Base-by-base conservation (phyloP, 768 basidiomycete genomes). In the Tricholomella constricta region DNA sequence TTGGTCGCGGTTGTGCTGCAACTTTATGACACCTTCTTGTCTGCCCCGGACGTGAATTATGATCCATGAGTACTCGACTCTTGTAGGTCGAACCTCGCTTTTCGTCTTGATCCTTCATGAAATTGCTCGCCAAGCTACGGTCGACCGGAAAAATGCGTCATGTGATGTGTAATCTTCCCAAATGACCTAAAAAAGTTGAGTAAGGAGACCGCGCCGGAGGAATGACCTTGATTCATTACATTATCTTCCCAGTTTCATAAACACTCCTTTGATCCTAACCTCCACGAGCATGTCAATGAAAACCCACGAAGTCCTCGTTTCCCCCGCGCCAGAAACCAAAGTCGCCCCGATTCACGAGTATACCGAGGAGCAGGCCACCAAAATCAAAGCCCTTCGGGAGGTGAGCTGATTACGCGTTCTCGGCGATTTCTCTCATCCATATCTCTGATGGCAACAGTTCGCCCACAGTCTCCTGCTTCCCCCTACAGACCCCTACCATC, bases 391-490 rank as follows among this genome's bases (percentile, higher is more conserved):
- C 11, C 72, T 94, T 19, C 75, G 78, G 51, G 75, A 88, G 77
- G 91, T 87, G 55, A 53, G 79, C 64, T 17, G 20, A 10, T 57
- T 19, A 22, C 23, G 23, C 14, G 43, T 40, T 58, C 32, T 42
- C 11, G 6, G 37, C 10, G 25, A 48, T 15, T 37, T 32, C 37
- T n/a, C 45, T 17, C 17, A 17, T 22, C 25, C 19, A 20, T 40
- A n/a, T 15, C 17, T n/a, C 23, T 51, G 9, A 52, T 42, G 22
- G 29, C 23, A 45, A 29, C 57, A 94, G 91, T 89, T 89, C 60
- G 83, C 89, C 25, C 61, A 81, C 20, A 74, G 80, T n/a, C 71
- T 89, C 35, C 63, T 80, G 4, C 75, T 94, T 3, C 86, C 90
- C 3, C 59, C 76, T 32, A 76, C 78, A 11, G 89, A 95, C 63